Base-by-base conservation (phyloP, 805 yeast species). In the Blastobotrys parvus region DNA sequence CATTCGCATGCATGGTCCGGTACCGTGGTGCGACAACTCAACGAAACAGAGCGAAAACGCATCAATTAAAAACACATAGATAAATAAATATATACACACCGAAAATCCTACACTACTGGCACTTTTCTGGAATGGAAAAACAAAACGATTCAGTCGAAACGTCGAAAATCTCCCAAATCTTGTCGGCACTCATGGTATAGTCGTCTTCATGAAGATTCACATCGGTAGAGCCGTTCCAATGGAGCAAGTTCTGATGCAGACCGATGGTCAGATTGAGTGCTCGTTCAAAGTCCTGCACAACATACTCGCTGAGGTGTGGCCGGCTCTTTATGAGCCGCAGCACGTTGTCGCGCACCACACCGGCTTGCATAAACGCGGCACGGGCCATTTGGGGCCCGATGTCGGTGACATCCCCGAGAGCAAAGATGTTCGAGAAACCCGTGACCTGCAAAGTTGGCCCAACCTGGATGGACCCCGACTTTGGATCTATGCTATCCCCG, bases 381-480 rank as follows among this genome's bases (percentile, higher is more conserved):
- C 45, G 36, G 3, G 44, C 49, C 49, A 46, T 46, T 13, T 46
- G 38, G n/a, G 49, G 49, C 2, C 39, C 44, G 17, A 20, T 20
- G 33, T 27, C 42, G 17, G 29, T 32, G 21, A 45, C 46, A 21
- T 45, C 48, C 16, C 48, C 48, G n/a, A 45, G 20, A 4, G 46
- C 40, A 38, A 42, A 45, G 5, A 45, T 27, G 29, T 25, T 25
- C 11, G 7, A 7, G 11, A 8, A 25, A 8, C 29, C 29, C 10
- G 7, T 11, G 29, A 25, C 29, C 29, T 25, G 29, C 29, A 25
- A 25, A 25, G 29, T 8, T 25, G 29, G 7, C 7, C 11, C 11
- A 8, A 25, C 29, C 10, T 25, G 29, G 29, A 25, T 25, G 29
- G 29, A 25, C 10, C 29, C 29, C 10, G 10, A 25, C 11, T 25